These are phyloP conservation scores for Martiniozyma abietophila DNA, from an alignment of 805 yeast genomes.

Conservation along the genomic window DNA sequence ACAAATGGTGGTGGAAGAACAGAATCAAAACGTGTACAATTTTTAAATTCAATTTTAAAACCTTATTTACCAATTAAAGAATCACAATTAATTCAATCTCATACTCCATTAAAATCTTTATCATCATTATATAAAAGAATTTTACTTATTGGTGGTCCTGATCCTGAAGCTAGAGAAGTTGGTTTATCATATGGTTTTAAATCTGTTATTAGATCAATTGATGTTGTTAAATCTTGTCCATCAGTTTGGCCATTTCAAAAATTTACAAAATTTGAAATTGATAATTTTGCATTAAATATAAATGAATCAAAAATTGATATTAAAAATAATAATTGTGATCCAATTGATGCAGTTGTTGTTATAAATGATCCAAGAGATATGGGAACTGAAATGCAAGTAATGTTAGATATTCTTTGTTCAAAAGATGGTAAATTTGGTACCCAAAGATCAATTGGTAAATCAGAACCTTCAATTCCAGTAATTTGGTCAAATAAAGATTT, in stretches of 20 bases:
- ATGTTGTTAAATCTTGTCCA: conserved; percentile 49
- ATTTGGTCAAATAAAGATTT: conserved; percentile 74
- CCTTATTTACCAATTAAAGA: conserved; percentile 32
- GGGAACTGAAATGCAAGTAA: conserved; percentile 77
- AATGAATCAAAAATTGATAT: conserved; percentile 16
- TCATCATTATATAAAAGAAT: conserved; percentile 47
- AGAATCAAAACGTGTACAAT: conserved; percentile 40
- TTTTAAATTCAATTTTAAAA: conserved; percentile 31
- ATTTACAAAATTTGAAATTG: conserved; percentile 35
- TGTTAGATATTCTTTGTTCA: conserved; percentile 59
- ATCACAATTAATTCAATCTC: conserved; percentile 72
- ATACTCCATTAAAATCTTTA: conserved; percentile 70
- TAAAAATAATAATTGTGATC: conserved; percentile 20
- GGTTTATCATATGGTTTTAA: conserved; percentile 72
- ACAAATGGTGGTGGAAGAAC: conserved; percentile 82
- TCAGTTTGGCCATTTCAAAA: conserved; percentile 62
- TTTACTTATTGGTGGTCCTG: conserved; percentile 73
- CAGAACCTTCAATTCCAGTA: conserved; percentile 57
- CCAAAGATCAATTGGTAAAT: conserved; percentile 33
- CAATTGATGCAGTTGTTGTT: conserved; percentile 69
- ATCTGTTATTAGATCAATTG: conserved; percentile 64
- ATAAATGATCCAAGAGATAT: conserved; percentile 87
- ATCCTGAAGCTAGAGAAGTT: conserved; percentile 64
- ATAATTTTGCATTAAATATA: conserved; percentile 30
- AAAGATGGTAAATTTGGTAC: conserved; percentile 59